Evolutionary conservation across 495 filamentous ascomycete species (phyloP), one percentile per base, ranked within the genome.

Genomic region (Penicillium maclennaniae): DNA sequence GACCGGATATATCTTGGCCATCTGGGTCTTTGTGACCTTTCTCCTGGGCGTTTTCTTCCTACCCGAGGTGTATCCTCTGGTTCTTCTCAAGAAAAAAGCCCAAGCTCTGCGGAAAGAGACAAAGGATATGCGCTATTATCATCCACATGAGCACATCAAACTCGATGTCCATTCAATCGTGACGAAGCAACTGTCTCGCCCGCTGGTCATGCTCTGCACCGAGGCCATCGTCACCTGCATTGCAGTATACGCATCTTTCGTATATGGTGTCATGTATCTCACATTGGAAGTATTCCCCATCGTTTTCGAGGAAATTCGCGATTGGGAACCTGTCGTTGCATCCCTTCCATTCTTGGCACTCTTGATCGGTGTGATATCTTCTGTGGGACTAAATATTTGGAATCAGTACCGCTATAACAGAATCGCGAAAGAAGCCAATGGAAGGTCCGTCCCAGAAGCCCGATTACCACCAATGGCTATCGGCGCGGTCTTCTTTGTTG

Each of bases 401-500:
- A 58, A 59, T 16, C 61, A 71, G 27, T 53, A 48, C 21, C 51
- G 56, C 25, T 73, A 72, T 34, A 62, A 59, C 41, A 23, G 47
- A 10, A 63, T 48, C 17, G 59, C 54, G 1, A 44, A 53, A 9
- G 55, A 43, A n/a, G 59, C 49, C 4, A 51, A 59, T 34, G 60
- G 62, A 1, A 56, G 47, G 20, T 38, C 62, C 3, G 69, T 72
- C 8, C 65, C 67, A 0, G 69, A 73, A 51, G 68, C 63, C 10
- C 60, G 68, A 14, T 49, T 70, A 2, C 56, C 59, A 6, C 79
- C 80, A 0, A 81, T 83, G 72, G 68, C 72, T 14, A 47, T 77
- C 15, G 79, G 79, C 0, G 77, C 69, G 0, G 25, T 82, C 17
- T 60, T 79, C 40, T 75, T 83, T 45, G 65, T 74, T 0, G 62